A percentile compares a stretch with the other conserved stretches of the same genome.
phyloP scores from a whole-genome alignment of 2,329 filamentous ascomycete species.

The Colletotrichum sp. region DNA sequence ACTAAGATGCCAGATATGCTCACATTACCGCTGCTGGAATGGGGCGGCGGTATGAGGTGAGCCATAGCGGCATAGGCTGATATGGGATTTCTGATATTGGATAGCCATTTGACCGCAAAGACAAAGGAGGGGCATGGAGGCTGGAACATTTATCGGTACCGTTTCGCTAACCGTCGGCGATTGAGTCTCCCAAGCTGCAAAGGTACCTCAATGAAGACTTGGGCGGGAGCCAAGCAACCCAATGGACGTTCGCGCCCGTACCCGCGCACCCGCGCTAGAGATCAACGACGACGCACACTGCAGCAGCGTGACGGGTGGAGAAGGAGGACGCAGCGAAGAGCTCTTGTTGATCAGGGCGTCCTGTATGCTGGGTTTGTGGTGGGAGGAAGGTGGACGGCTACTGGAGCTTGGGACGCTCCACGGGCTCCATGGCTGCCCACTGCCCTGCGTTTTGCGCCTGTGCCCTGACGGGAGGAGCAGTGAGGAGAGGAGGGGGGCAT shows the following conservation, averaged over 20 bases:
- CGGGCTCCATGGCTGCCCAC: not conserved
- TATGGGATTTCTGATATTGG: not conserved
- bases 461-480: not conserved
- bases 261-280: not conserved
- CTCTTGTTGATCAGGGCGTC: constrained; percentile 7
- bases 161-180: not conserved
- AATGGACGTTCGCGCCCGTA: not conserved
- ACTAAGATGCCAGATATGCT: not conserved
- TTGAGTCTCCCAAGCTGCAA: not conserved
- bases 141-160: not conserved
- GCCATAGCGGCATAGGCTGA: not conserved
- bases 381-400: not conserved
- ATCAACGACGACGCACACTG: not conserved
- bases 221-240: constrained; percentile 3
- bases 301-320: not conserved
- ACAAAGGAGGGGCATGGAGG: not conserved
- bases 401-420: constrained; percentile 17
- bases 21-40: not conserved
- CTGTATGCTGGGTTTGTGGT: not conserved
- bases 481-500: not conserved
- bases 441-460: not conserved
- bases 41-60: not conserved
- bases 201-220: not conserved
- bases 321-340: not conserved
- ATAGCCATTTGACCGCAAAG: not conserved